Conservation (phyloP, 2,329 filamentous ascomycete genomes). For the Colletotrichum gloeosporioides region DNA sequence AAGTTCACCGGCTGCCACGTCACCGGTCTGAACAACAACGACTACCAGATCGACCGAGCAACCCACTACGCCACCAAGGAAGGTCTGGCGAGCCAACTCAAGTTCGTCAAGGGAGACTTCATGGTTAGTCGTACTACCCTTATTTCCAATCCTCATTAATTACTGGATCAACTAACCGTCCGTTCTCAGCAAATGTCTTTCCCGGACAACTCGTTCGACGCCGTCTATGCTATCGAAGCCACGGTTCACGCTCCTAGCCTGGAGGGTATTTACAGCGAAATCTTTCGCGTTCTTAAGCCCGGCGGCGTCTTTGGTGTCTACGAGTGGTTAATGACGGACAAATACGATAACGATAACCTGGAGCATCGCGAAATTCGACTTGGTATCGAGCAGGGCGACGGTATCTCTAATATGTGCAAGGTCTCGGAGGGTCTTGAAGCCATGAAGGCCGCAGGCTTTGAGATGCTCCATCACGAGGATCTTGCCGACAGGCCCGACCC, state of each 20-base stretch:
- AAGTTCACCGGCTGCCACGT: constrained; percentile 89
- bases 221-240: constrained; percentile 93
- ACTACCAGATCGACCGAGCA: constrained; percentile 93
- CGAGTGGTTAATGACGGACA: constrained; percentile 96
- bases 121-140: constrained; percentile 66
- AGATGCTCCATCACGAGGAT: constrained; percentile 47
- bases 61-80: constrained; percentile 81
- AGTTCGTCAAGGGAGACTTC: constrained; percentile 91
- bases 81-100: constrained; percentile 75
- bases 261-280: constrained; percentile 88
- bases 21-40: constrained; percentile 93
- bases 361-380: constrained; percentile 86
- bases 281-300: constrained; percentile 92
- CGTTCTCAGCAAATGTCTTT: constrained; percentile 80
- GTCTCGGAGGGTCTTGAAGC: constrained; percentile 79
- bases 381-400: constrained; percentile 90
- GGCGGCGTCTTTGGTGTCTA: constrained; percentile 93
- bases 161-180: background rate
- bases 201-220: constrained; percentile 86
- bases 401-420: constrained; percentile 93
- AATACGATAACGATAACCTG: constrained; percentile 86
- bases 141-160: background rate
- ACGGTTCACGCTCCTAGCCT: constrained; percentile 89
- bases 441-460: constrained; percentile 84
- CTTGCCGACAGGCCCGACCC: constrained; percentile 74